phyloP scores from a whole-genome alignment of 2,329 filamentous ascomycete species.

The Pseudomassariella vexata region DNA sequence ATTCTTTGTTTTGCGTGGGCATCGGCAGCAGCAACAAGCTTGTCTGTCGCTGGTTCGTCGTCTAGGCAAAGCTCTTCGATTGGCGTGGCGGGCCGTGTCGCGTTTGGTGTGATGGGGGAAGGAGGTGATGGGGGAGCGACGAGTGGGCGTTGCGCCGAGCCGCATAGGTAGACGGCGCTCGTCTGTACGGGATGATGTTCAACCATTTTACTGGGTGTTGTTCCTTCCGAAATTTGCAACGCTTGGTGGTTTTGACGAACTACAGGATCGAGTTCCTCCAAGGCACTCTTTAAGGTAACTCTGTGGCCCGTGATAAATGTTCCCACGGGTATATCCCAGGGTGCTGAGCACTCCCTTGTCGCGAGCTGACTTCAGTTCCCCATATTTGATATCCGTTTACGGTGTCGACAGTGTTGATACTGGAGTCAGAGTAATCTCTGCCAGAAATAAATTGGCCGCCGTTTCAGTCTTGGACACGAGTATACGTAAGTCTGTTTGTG shows the following conservation, averaged over 20 bases:
- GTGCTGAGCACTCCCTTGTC: too few species aligned
- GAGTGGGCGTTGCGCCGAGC: constrained; percentile 21
- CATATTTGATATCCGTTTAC: constrained; percentile 6
- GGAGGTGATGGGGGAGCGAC: constrained; percentile 28
- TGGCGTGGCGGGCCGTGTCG: constrained; percentile 17
- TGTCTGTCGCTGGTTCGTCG: constrained; percentile 8
- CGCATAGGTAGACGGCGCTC: constrained; percentile 28
- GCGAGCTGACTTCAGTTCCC: constrained; percentile 2
- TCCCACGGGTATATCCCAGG: too few species aligned
- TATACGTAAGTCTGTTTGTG: constrained; percentile 7
- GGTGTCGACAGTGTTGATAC: too few species aligned
- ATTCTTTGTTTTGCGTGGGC: constrained; percentile 28
- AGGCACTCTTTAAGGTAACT: too few species aligned
- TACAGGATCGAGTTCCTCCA: constrained; percentile 3
- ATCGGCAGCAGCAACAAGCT: constrained; percentile 9
- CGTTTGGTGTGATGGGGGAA: constrained; percentile 22
- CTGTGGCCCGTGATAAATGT: too few species aligned
- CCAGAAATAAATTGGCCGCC: constrained; percentile 3
- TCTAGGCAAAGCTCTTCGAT: constrained; percentile 26
- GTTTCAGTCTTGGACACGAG: constrained; percentile 6
- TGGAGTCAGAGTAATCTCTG: constrained; percentile 2
- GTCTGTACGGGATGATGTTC: constrained; percentile 28
- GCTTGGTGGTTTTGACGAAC: constrained; percentile 2
- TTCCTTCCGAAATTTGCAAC: too few species aligned
- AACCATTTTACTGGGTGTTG: too few species aligned